phyloP scores from a whole-genome alignment of 2,329 filamentous ascomycete species.

The Exophiala phaeomuriformis region DNA sequence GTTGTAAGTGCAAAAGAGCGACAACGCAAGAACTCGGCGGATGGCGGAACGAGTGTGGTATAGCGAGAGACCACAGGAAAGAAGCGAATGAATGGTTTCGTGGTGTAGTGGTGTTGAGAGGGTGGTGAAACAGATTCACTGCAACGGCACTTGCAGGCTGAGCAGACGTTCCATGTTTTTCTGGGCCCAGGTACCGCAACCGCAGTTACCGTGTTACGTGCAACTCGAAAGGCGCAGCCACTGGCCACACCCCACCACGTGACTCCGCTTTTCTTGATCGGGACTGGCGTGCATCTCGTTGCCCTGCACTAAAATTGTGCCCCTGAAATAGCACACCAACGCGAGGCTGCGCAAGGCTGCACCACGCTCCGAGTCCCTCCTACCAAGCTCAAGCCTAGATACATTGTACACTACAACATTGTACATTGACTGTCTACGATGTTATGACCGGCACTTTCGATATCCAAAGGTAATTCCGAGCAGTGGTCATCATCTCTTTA shows the following conservation, averaged over 20 bases:
- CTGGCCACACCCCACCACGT: not conserved
- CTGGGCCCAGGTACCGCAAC: not conserved
- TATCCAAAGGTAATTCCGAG: not conserved
- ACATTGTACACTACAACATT: not conserved
- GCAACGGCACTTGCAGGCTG: too few species aligned
- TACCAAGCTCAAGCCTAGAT: not conserved
- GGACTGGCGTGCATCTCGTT: not conserved
- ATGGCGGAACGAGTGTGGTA: not conserved
- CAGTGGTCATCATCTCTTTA: too few species aligned
- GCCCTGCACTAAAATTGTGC: not conserved
- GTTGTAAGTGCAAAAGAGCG: not conserved
- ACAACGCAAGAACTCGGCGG: not conserved
- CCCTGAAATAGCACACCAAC: slow-evolving; percentile 1
- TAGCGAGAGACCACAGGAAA: not conserved
- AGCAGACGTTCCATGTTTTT: not conserved
- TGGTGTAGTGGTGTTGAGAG: not conserved
- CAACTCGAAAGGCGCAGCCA: not conserved
- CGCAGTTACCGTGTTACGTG: not conserved
- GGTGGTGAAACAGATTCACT: not conserved
- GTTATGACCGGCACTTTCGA: not conserved
- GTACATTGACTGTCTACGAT: not conserved
- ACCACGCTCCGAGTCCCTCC: not conserved
- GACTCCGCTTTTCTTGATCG: not conserved
- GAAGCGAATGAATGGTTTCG: not conserved
- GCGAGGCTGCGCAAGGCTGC: not conserved